Conservation (phyloP, 805 yeast genomes). For the Sugiyamaella marilandica region DNA sequence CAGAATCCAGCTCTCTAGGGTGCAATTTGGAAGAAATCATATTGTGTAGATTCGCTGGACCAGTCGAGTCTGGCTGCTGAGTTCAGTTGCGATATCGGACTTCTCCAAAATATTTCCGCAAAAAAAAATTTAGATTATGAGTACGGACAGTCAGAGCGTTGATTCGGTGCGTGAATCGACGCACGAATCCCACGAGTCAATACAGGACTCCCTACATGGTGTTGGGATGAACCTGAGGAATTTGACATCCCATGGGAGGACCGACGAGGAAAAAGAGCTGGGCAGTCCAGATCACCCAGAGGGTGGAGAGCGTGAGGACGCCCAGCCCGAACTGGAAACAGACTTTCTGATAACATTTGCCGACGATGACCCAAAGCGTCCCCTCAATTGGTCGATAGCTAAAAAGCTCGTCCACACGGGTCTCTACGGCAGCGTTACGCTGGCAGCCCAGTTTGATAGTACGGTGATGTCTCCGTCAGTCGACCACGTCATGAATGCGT, state of each 20-base stretch:
- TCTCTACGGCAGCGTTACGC: constrained; percentile 38
- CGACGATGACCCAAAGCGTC: constrained; percentile 54
- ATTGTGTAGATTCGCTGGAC: no score
- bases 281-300: background rate
- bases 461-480: constrained; percentile 43
- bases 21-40: no score
- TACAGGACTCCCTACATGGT: background rate
- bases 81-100: no score
- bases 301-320: background rate
- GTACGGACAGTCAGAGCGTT: no score
- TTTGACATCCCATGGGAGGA: background rate
- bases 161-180: no score
- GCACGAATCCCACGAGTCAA: no score
- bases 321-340: constrained; percentile 6
- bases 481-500: constrained; percentile 34
- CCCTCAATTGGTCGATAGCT: constrained; percentile 47
- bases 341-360: constrained; percentile 26
- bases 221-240: background rate
- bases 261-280: background rate
- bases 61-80: no score
- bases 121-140: no score
- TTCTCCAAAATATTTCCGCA: no score
- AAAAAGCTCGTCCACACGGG: constrained; percentile 38
- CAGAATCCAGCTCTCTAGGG: no score
- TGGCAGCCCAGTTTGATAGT: constrained; percentile 43